Base-by-base conservation (phyloP, 352 stramenopile genomes). In the Pseudoperonospora humuli region DNA sequence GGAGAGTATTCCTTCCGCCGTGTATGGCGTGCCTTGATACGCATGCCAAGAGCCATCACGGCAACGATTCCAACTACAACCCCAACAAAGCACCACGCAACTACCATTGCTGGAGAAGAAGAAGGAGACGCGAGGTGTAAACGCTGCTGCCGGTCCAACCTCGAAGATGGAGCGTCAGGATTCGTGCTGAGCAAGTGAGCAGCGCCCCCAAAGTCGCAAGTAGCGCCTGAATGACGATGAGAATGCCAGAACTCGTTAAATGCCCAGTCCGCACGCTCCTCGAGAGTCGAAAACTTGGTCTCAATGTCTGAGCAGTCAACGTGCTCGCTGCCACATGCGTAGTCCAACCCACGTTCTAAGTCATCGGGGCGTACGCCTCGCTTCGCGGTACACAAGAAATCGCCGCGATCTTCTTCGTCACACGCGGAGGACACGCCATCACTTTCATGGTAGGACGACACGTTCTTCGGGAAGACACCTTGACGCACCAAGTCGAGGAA, bases 381-480 rank as follows among this genome's bases (percentile, higher is more conserved):
- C 54, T 89, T 89, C 3, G 74, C 74, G 15, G 46, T 41, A 45
- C 77, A 89, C 13, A 80, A 43, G 43, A 89, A 86, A 1, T 76
- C 74, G 28, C 77, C 77, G 45, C 84, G 80, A 56, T 89, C 77
- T 39, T 89, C 77, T 21, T 53, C 60, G 18, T 78, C 36, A 40
- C 75, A 90, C 0, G 77, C 73, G n/a, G 71, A 54, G 38, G 79
- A 78, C 3, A 90, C 74, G 10, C 70, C 73, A 23, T 77, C 68
- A n/a, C 75, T 49, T 7, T 54, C 43, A 17, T 35, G 39, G 48
- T 86, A 89, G 33, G 57, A 59, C 18, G 71, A 84, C 27, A 90
- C 68, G 45, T 87, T 87, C 46, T 83, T 84, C 2, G 78, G 78
- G 53, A 90, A 82, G 1, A 49, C 69, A 26, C 74, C 74, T 24